phyloP scores from a whole-genome alignment of 2,329 filamentous ascomycete species.

The Pseudocercospora fijiensis region DNA sequence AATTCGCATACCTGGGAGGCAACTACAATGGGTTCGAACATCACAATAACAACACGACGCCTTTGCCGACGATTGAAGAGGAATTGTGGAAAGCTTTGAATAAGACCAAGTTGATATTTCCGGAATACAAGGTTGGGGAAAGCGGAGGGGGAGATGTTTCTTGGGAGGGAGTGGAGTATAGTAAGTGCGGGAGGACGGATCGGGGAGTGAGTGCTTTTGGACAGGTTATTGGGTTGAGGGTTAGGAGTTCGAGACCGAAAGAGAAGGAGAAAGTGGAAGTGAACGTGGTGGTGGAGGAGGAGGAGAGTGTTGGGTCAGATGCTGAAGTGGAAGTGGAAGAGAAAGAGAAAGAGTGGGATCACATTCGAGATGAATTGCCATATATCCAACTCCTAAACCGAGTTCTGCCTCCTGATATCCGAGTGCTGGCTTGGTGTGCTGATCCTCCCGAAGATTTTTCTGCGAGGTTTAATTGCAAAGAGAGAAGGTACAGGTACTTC shows the following conservation, averaged over 20 bases:
- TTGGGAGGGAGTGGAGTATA: conserved; percentile 85
- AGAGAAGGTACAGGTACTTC: conserved; percentile 92
- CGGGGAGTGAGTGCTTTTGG: conserved; percentile 94
- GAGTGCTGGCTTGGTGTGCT: conserved; percentile 90
- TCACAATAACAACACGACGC: conserved; percentile 66
- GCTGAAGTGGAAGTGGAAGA: conserved; percentile 16
- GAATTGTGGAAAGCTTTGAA: conserved; percentile 88
- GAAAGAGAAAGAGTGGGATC: conserved; percentile 54
- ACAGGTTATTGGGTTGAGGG: conserved; percentile 81
- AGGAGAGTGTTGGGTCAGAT: background rate
- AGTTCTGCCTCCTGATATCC: conserved; percentile 83
- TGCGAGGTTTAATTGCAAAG: conserved; percentile 87
- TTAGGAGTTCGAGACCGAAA: conserved; percentile 72
- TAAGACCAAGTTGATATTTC: conserved; percentile 78
- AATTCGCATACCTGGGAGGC: conserved; percentile 89
- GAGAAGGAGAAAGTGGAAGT: conserved; percentile 12
- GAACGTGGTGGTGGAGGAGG: conserved; percentile 14
- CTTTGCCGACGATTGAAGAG: conserved; percentile 82
- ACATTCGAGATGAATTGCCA: conserved; percentile 74
- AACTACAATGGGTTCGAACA: conserved; percentile 93
- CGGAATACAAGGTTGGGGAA: conserved; percentile 45
- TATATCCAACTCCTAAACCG: conserved; percentile 84
- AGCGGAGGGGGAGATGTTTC: conserved; percentile 58
- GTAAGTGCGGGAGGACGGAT: conserved; percentile 92
- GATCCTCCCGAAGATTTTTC: conserved; percentile 76